Evolutionary conservation across 108 stramenopile genomes (phyloP).

Genomic region (Cafeteria roenbergensis): DNA sequence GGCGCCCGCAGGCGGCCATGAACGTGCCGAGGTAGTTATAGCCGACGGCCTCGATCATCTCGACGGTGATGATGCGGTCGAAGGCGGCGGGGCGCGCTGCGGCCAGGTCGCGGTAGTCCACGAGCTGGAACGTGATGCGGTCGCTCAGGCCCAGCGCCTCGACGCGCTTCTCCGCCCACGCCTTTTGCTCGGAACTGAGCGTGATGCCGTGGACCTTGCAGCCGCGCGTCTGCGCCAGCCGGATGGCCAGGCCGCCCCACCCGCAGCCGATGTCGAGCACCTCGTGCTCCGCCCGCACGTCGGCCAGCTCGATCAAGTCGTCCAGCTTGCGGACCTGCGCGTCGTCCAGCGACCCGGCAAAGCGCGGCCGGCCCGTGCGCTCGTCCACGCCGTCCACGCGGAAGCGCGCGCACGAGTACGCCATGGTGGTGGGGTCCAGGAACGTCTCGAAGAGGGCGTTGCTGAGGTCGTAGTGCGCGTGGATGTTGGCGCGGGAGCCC

Average conservation of each 20-base stretch:
- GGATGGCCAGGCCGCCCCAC: slow-evolving; percentile 81
- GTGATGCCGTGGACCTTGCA: slow-evolving; percentile 81
- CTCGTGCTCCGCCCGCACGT: slow-evolving; percentile 52
- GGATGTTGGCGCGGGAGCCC: slow-evolving; percentile 67
- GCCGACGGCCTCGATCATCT: slow-evolving; percentile 97
- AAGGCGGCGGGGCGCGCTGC: slow-evolving; percentile 39
- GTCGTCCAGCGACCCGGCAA: slow-evolving; percentile 57
- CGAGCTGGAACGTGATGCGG: slow-evolving; percentile 69
- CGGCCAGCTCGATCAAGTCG: slow-evolving; percentile 59
- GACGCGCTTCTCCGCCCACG: slow-evolving; percentile 67
- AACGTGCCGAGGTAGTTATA: slow-evolving; percentile 67
- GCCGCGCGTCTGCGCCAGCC: slow-evolving; percentile 70
- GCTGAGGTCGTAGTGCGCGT: slow-evolving; percentile 84
- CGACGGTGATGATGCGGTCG: slow-evolving; percentile 80
- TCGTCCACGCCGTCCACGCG: slow-evolving; percentile 49
- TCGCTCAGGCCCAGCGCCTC: slow-evolving; percentile 56
- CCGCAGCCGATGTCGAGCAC: slow-evolving; percentile 88
- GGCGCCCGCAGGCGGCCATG: slow-evolving; percentile 73
- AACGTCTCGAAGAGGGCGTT: slow-evolving; percentile 77
- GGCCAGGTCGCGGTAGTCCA: slow-evolving; percentile 75
- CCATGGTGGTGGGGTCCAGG: slow-evolving; percentile 67
- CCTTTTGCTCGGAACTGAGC: slow-evolving; percentile 77
- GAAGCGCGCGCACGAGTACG: slow-evolving; percentile 81
- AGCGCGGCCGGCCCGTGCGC: slow-evolving; percentile 6
- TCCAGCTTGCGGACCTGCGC: slow-evolving; percentile 90